Base-by-base conservation (phyloP, 2,329 filamentous ascomycete species). In the Fusarium keratoplasticum region DNA sequence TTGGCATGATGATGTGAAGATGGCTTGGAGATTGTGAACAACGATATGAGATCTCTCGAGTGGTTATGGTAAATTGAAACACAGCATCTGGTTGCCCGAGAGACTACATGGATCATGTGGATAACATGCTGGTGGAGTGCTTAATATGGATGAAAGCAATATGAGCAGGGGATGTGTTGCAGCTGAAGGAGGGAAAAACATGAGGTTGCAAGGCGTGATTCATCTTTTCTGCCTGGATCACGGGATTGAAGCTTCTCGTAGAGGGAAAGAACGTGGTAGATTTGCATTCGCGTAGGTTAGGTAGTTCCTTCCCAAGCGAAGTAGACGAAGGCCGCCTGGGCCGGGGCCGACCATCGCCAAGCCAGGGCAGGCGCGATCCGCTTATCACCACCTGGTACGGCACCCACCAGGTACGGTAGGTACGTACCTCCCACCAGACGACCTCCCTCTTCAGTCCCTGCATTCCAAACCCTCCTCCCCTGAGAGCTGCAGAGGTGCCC, bases 1-100 rank as follows among this genome's bases (percentile, higher is more conserved):
- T 90, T 44, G 85, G 73, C 87, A 89, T 89, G 62, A 38, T 71
- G 52, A 50, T 60, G 25, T 22, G 54, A 25, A 60, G 35, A 60
- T 54, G 58, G 36, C 64, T 63, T 66, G 71, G 47, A 66, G 29
- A 59, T 66, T 63, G 42, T 27, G 55, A 70, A 67, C 50, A 66
- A 63, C 36, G 65, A 61, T 66, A 61, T 67, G 58, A 61, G 61
- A 61, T 57, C 36, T 44, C 65, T 40, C 63, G 59, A 29, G 50
- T 54, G 40, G 71, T 69, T 61, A 73, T 64, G 70, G 29, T 71
- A 58, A 35, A 71, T 71, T 75, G 52, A 75, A 58, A 74, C 64
- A 73, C 59, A 64, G 67, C 61, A 64, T 55, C 38, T 75, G 73
- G 73, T 75, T 75, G 73, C 73, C 73, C 27, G 73, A 75, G 73